Evolutionary conservation across 495 filamentous ascomycete genomes (phyloP).

Genomic region (Clohesyomyces aquaticus): DNA sequence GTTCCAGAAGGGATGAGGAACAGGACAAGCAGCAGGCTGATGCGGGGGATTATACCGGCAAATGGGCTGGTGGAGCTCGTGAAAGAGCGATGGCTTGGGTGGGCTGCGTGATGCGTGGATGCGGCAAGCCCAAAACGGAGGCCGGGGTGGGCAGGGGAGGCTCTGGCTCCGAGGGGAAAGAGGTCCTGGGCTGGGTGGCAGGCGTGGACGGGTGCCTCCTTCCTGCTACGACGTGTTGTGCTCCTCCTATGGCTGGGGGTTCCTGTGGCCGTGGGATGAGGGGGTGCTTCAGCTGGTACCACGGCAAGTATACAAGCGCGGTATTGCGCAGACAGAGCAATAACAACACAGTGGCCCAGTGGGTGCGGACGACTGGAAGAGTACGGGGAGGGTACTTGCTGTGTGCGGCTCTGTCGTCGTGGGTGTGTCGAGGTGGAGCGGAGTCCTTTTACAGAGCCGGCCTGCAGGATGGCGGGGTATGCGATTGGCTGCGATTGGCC

Average conservation of each 20-base stretch:
- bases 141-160: constrained; percentile 8
- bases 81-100: constrained; percentile 16
- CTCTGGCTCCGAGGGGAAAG: too few relatives aligned
- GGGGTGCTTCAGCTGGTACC: constrained; percentile 1
- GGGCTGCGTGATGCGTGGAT: background rate
- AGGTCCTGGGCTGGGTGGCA: too few relatives aligned
- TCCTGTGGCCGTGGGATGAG: background rate
- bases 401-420: constrained; percentile 1
- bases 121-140: background rate
- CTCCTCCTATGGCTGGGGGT: too few relatives aligned
- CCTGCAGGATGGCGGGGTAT: background rate
- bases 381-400: background rate
- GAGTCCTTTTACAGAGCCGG: background rate
- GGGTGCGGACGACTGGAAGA: background rate
- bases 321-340: background rate
- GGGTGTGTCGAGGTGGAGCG: background rate
- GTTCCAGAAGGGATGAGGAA: constrained; percentile 38
- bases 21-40: constrained; percentile 27
- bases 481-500: background rate
- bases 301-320: background rate
- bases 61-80: constrained; percentile 38
- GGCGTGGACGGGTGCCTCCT: too few relatives aligned
- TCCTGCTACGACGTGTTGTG: too few relatives aligned
- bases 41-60: constrained; percentile 37
- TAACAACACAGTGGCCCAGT: background rate